Evolutionary conservation across 1,284 basidiomycete genomes (phyloP).

Genomic region (Bjerkandera adusta): DNA sequence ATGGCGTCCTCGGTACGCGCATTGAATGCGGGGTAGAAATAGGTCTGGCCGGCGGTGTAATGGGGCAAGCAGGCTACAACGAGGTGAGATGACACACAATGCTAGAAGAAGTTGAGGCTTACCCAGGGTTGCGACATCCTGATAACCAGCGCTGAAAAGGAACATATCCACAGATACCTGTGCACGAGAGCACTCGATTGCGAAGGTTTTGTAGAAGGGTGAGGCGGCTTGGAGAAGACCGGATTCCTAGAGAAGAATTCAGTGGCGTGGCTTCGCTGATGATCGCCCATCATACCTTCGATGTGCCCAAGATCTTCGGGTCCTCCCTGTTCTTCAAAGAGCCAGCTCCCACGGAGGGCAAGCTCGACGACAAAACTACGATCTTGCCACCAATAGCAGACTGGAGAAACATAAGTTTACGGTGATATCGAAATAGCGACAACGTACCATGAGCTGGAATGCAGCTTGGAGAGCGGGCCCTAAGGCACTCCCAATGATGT

Average conservation of each 20-base stretch:
- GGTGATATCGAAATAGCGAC: constrained; percentile 2
- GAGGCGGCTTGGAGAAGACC: constrained; percentile 85
- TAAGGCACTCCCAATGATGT: constrained; percentile 88
- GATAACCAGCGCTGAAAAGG: constrained; percentile 91
- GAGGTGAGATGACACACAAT: neutral
- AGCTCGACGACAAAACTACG: constrained; percentile 81
- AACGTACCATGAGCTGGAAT: constrained; percentile 87
- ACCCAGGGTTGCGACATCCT: constrained; percentile 94
- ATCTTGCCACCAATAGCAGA: constrained; percentile 96
- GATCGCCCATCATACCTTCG: constrained; percentile 58
- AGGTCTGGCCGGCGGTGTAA: constrained; percentile 98
- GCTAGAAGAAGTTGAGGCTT: constrained; percentile 16
- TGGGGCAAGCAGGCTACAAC: constrained; percentile 83
- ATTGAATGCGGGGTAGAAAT: constrained; percentile 98
- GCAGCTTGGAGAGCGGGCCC: constrained; percentile 97
- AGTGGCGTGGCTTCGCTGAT: no score
- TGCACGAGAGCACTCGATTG: constrained; percentile 96
- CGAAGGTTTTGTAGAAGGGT: constrained; percentile 98
- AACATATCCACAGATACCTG: constrained; percentile 99
- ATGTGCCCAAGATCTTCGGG: constrained; percentile 91
- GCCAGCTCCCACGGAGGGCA: constrained; percentile 90
- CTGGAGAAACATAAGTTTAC: constrained; percentile 32
- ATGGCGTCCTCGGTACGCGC: constrained; percentile 94
- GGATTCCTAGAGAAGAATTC: constrained; percentile 60
- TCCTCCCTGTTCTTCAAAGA: constrained; percentile 96